phyloP scores from a whole-genome alignment of 2,329 filamentous ascomycete genomes.

The Seiridium unicorne region DNA sequence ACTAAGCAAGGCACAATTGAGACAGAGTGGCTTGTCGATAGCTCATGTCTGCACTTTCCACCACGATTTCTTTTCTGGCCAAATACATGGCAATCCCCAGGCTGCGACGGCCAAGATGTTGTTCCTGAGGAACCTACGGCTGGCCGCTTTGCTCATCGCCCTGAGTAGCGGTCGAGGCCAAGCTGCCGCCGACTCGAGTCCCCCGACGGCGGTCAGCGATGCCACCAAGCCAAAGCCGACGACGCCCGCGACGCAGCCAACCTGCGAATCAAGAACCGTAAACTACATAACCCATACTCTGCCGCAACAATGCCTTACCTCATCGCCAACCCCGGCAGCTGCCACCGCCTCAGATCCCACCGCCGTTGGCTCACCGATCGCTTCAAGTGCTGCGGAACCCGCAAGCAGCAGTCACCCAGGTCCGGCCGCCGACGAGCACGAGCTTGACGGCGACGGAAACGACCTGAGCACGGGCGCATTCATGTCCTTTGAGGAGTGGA shows the following conservation, averaged over 20 bases:
- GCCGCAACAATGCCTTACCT: constrained; percentile 72
- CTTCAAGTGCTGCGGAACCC: constrained; percentile 15
- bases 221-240: background rate
- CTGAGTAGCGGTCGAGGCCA: background rate
- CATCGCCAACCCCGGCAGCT: constrained; percentile 47
- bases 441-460: constrained; percentile 59
- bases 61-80: background rate
- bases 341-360: constrained; percentile 17
- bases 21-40: no score
- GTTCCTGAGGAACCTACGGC: background rate
- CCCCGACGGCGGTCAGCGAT: background rate
- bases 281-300: constrained; percentile 81
- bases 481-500: constrained; percentile 98
- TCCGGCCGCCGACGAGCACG: constrained; percentile 42
- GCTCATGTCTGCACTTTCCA: no score
- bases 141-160: background rate
- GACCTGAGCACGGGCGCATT: constrained; percentile 68
- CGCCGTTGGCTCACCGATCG: constrained; percentile 12
- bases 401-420: constrained; percentile 14
- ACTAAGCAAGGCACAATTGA: no score
- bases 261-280: constrained; percentile 62
- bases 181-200: background rate
- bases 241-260: constrained; percentile 23
- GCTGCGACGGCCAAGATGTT: background rate
- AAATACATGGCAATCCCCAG: background rate